Evolutionary conservation across 2,329 filamentous ascomycete species (phyloP).

Genomic region (Colletotrichum tropicale): DNA sequence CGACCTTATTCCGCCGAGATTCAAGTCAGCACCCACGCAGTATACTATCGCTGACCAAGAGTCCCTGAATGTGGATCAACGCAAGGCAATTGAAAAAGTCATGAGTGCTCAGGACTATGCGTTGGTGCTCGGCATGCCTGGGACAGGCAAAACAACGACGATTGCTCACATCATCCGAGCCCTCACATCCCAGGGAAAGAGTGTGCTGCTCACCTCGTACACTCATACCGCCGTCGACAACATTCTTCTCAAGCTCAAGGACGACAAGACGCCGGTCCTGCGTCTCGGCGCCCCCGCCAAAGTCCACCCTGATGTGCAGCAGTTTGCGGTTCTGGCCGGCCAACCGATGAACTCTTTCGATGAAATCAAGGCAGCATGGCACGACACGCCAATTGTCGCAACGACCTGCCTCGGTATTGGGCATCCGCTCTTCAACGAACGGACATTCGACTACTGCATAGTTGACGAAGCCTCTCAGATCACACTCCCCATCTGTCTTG

Average conservation of each 20-base stretch:
- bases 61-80: slow-evolving; percentile 86
- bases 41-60: slow-evolving; percentile 67
- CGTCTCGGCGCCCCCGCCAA: slow-evolving; percentile 87
- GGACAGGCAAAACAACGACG: slow-evolving; percentile 97
- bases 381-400: slow-evolving; percentile 86
- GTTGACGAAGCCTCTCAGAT: slow-evolving; percentile 98
- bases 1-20: slow-evolving; percentile 74
- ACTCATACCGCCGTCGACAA: slow-evolving; percentile 99
- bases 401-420: slow-evolving; percentile 94
- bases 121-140: slow-evolving; percentile 97
- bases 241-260: slow-evolving; percentile 88
- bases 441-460: slow-evolving; percentile 96
- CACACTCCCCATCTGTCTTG: slow-evolving; percentile 91
- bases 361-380: slow-evolving; percentile 83
- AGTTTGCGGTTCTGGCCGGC: slow-evolving; percentile 81
- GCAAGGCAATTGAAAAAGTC: slow-evolving; percentile 86
- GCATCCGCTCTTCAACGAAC: slow-evolving; percentile 85
- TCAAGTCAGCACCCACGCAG: slow-evolving; percentile 69
- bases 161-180: slow-evolving; percentile 97
- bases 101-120: slow-evolving; percentile 96
- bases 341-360: slow-evolving; percentile 78
- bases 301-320: slow-evolving; percentile 84
- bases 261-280: slow-evolving; percentile 78
- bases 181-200: slow-evolving; percentile 87
- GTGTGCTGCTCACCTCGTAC: slow-evolving; percentile 90